Percentiles rank a stretch among this genome's conserved stretches.
These are phyloP conservation scores for Neofusicoccum umdonicola DNA, from an alignment of 2,329 filamentous ascomycete genomes.

Conservation along the genomic window DNA sequence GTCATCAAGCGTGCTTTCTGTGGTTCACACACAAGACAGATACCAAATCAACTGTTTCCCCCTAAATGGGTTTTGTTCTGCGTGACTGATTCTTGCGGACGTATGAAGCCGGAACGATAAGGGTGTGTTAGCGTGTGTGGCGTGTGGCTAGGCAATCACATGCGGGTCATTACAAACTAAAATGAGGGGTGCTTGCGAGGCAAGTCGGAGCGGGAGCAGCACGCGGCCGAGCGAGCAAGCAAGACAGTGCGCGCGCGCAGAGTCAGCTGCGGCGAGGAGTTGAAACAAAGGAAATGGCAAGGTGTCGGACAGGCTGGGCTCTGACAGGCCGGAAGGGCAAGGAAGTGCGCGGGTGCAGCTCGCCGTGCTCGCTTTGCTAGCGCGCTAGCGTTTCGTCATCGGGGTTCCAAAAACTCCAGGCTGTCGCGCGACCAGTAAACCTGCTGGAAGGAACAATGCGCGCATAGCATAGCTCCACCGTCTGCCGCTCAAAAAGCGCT, in stretches of 20 bases:
- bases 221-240: not conserved
- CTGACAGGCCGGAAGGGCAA: not conserved
- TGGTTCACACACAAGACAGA: not conserved
- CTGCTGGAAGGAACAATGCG: constrained; percentile 2
- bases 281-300: constrained; percentile 9
- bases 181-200: constrained; percentile 1
- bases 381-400: constrained; percentile 17
- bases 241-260: not conserved
- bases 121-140: not conserved
- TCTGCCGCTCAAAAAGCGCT: constrained; percentile 2
- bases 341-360: not conserved
- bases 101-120: not conserved
- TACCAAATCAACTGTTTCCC: not conserved
- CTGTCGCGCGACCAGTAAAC: constrained; percentile 17
- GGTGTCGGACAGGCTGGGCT: not conserved
- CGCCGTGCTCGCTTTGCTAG: not conserved
- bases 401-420: constrained; percentile 6
- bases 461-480: not conserved
- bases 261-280: constrained; percentile 6
- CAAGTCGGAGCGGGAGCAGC: not conserved
- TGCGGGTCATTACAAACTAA: constrained; percentile 3
- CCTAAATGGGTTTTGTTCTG: not conserved
- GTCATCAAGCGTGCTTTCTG: not conserved
- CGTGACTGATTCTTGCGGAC: not conserved
- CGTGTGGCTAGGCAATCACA: constrained; percentile 11